A percentile compares a stretch with the other conserved stretches of the same genome.
Evolutionary conservation across 2,329 filamentous ascomycete species (phyloP).

Genomic region (Penicillium olsonii): DNA sequence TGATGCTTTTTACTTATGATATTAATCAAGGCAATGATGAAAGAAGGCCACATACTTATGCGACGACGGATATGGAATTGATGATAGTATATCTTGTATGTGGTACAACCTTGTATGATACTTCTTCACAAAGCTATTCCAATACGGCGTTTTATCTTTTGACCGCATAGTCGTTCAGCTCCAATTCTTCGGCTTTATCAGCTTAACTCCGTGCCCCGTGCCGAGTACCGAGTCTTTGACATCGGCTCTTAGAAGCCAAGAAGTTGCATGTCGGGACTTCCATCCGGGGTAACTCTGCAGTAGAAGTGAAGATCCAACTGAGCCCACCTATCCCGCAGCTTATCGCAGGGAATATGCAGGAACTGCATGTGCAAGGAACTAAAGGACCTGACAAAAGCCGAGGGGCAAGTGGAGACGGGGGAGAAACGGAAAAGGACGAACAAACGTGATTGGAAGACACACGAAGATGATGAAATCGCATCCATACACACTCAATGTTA

Average conservation of each 20-base stretch:
- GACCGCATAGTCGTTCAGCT: neutral
- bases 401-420: constrained; percentile 13
- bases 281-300: too few relatives aligned
- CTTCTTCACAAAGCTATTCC: neutral
- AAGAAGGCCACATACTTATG: neutral
- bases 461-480: neutral
- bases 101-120: neutral
- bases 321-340: too few relatives aligned
- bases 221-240: constrained; percentile 21
- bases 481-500: neutral
- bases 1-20: neutral
- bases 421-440: neutral
- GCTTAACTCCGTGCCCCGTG: constrained; percentile 17
- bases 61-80: constrained; percentile 2
- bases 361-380: too few relatives aligned
- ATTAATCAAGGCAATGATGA: neutral
- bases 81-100: neutral
- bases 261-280: too few relatives aligned
- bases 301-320: too few relatives aligned
- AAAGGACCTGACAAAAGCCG: constrained; percentile 3
- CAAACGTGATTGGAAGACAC: constrained; percentile 4
- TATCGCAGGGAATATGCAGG: too few relatives aligned
- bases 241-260: too few relatives aligned
- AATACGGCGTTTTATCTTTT: too few relatives aligned
- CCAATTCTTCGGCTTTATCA: constrained; percentile 11